phyloP scores from a whole-genome alignment of 164 flowering plant genomes.

The Tetrastigma voinierianum region DNA sequence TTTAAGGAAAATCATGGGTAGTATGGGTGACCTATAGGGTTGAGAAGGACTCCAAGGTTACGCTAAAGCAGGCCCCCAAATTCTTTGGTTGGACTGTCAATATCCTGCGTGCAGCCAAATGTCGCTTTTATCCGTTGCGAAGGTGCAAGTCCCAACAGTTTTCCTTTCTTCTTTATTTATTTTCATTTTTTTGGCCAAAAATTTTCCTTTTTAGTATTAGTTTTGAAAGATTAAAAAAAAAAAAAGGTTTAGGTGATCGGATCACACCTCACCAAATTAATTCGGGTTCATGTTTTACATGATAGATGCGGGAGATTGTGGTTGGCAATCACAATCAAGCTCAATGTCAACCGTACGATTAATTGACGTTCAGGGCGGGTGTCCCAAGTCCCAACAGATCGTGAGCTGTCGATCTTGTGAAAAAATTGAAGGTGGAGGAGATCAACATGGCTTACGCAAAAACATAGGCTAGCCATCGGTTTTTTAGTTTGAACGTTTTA shows the following conservation, averaged over 20 bases:
- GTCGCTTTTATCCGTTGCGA: constrained; percentile 20
- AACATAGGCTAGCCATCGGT: too few species aligned
- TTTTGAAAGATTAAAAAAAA: background rate
- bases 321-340: constrained; percentile 8
- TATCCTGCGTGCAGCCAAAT: constrained; percentile 13
- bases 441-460: too few species aligned
- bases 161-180: background rate
- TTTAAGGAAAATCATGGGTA: constrained; percentile 4
- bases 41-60: background rate
- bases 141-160: constrained; percentile 10
- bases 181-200: too few species aligned
- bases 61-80: constrained; percentile 12
- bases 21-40: background rate
- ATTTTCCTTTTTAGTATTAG: too few species aligned
- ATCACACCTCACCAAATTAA: constrained; percentile 11
- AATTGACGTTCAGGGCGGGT: too few species aligned
- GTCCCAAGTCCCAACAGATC: too few species aligned
- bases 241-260: constrained; percentile 10
- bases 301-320: background rate
- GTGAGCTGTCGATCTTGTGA: too few species aligned
- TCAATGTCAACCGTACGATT: background rate
- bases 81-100: constrained; percentile 26
- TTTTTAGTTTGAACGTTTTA: too few species aligned
- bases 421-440: too few species aligned
- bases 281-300: constrained; percentile 5